Percentiles rank a stretch among this genome's conserved stretches.
phyloP scores from a whole-genome alignment of 2,329 filamentous ascomycete species.

The Fusarium sterilihyphosum region DNA sequence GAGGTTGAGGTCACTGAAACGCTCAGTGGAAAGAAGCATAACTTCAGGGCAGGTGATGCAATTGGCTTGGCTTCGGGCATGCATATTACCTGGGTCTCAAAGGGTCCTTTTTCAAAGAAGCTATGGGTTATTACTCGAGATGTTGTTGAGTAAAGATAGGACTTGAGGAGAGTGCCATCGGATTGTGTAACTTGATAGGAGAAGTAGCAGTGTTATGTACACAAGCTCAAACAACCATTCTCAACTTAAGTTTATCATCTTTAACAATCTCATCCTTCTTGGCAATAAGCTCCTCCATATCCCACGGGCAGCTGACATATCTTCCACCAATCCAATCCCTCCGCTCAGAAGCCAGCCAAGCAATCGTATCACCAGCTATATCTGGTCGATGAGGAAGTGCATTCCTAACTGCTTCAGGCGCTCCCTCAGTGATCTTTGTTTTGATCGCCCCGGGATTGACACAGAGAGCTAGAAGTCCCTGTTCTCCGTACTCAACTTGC shows the following conservation, averaged over 20 bases:
- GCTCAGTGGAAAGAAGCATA: not conserved
- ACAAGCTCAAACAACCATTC: not conserved
- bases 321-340: not conserved
- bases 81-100: conserved; percentile 8
- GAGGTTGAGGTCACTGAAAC: conserved; percentile 1
- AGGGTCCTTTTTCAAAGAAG: conserved; percentile 9
- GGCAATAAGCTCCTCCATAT: not conserved
- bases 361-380: not conserved
- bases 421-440: not conserved
- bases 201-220: not conserved
- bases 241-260: not conserved
- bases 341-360: not conserved
- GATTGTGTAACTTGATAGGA: no score
- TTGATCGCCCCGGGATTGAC: accelerated
- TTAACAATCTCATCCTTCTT: not conserved
- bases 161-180: accelerated
- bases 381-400: not conserved
- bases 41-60: conserved; percentile 2
- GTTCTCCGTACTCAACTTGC: accelerated
- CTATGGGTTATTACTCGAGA: conserved; percentile 2
- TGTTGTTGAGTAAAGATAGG: not conserved
- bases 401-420: not conserved
- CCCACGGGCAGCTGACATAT: not conserved
- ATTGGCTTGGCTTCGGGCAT: conserved; percentile 2
- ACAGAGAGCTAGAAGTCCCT: accelerated